These are phyloP conservation scores for Mitragyna speciosa DNA, from an alignment of 257 asterid genomes.

Conservation along the genomic window DNA sequence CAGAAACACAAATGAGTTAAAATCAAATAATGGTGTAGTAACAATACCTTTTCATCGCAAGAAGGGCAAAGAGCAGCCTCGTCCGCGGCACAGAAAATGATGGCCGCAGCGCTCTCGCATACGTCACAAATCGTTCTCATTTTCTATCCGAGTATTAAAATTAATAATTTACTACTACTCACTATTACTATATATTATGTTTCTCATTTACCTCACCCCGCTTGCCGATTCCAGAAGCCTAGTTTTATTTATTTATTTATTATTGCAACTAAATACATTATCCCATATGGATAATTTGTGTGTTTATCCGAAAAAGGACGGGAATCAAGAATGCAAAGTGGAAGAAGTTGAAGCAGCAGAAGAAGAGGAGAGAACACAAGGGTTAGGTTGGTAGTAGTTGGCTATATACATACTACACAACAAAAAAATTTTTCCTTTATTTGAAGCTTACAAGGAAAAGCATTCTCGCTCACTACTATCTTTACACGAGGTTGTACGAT, in stretches of 20 bases:
- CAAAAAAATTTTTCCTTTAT: too few relatives aligned
- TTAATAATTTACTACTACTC: too few relatives aligned
- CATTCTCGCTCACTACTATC: neutral
- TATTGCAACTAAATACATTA: too few relatives aligned
- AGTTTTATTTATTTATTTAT: too few relatives aligned
- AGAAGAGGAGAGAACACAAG: too few relatives aligned
- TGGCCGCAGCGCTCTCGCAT: constrained; percentile 92
- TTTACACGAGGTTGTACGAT: neutral
- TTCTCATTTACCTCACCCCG: constrained; percentile 8
- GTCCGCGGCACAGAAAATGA: constrained; percentile 90
- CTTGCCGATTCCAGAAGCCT: too few relatives aligned
- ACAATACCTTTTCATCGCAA: constrained; percentile 77
- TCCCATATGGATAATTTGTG: too few relatives aligned
- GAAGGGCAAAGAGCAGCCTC: constrained; percentile 91
- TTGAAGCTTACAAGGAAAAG: neutral
- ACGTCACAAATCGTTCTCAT: constrained; percentile 96
- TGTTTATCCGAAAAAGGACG: neutral
- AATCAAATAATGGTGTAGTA: too few relatives aligned
- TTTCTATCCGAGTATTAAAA: neutral
- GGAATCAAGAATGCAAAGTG: neutral
- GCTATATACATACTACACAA: too few relatives aligned
- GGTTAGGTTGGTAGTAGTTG: neutral
- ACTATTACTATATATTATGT: neutral
- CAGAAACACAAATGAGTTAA: neutral
- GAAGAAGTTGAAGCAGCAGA: neutral